phyloP scores from a whole-genome alignment of 495 filamentous ascomycete genomes.

The Cercophora sp. region DNA sequence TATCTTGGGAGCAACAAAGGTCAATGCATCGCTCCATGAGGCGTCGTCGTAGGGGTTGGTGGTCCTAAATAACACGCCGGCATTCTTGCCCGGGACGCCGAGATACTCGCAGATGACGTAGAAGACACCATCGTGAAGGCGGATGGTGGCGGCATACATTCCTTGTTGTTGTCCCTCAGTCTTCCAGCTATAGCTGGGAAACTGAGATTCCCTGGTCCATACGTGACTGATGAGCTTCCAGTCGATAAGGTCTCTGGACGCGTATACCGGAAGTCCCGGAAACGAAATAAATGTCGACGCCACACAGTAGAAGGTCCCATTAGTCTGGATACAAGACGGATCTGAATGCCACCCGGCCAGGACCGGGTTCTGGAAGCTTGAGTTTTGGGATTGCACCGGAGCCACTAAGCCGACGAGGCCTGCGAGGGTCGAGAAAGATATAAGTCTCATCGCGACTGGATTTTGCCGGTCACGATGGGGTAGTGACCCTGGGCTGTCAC shows the following conservation, averaged over 20 bases:
- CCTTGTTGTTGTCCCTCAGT: conserved; percentile 25
- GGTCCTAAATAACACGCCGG: conserved; percentile 30
- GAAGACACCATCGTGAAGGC: conserved; percentile 32
- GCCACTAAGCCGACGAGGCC: not conserved
- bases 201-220: conserved; percentile 20
- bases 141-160: conserved; percentile 34
- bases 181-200: conserved; percentile 18
- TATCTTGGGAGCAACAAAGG: conserved; percentile 31
- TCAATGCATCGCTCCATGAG: conserved; percentile 38
- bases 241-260: conserved; percentile 31
- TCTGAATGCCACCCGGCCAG: conserved; percentile 36
- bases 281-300: conserved; percentile 36
- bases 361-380: conserved; percentile 32
- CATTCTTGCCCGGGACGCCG: conserved; percentile 15
- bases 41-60: conserved; percentile 27
- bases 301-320: conserved; percentile 33
- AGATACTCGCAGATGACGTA: conserved; percentile 41
- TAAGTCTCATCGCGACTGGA: not conserved
- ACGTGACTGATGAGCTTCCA: conserved; percentile 30
- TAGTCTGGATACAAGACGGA: conserved; percentile 28
- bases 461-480: too few relatives aligned
- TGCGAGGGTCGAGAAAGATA: not conserved
- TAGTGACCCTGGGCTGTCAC: too few relatives aligned
- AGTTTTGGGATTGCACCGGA: conserved; percentile 7
- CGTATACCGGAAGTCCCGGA: conserved; percentile 34